Base-by-base conservation (phyloP, 306 rosid genomes). In the Vigna trinervia region DNA sequence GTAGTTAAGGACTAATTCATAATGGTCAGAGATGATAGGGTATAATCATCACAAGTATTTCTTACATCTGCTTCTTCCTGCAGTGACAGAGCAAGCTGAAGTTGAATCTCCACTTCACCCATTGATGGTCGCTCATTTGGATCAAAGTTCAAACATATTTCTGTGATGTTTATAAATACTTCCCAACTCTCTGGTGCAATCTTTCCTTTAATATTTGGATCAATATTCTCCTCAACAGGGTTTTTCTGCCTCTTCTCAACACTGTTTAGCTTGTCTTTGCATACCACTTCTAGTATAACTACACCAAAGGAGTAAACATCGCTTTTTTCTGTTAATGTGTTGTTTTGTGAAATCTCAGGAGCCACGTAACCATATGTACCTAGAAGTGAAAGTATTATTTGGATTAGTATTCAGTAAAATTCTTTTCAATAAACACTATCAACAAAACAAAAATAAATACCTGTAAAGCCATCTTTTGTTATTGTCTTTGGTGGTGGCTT, bases 61-160 rank as follows among this genome's bases (percentile, higher is more conserved):
- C 6, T 69, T 10, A 12, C 10, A 32, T 72, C 78, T 51, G 85
- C 83, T 1, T 71, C 64, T 22, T 78, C 74, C 32, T 86, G 84
- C 48, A 83, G 7, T 67, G 75, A 43, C 30, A 86, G 58, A 2
- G 80, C 80, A 43, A 10, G 71, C 30, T 81, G 84, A 15, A 86
- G 84, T 43, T 52, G 77, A 41, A 69, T 73, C 85, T 51, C 63
- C 46, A 83, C 87, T 38, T 86, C 89, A 32, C 76, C 72, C 75
- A 80, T 86, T 20, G 67, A 8, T 5, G 88, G 86, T 46, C 84
- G 48, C 6, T 77, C 81, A 43, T 77, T 17, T 28, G 81, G 73
- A 47, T 45, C 52, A 0, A 3, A 1, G n/a, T 45, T 79, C 47
- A 80, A 53, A 2, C 89, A 86, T 32, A 74, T 74, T 4, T 48